Percentiles rank a stretch among this genome's conserved stretches.
These are phyloP conservation scores for Yarrowia sp. DNA, from an alignment of 805 yeast genomes.

Conservation along the genomic window DNA sequence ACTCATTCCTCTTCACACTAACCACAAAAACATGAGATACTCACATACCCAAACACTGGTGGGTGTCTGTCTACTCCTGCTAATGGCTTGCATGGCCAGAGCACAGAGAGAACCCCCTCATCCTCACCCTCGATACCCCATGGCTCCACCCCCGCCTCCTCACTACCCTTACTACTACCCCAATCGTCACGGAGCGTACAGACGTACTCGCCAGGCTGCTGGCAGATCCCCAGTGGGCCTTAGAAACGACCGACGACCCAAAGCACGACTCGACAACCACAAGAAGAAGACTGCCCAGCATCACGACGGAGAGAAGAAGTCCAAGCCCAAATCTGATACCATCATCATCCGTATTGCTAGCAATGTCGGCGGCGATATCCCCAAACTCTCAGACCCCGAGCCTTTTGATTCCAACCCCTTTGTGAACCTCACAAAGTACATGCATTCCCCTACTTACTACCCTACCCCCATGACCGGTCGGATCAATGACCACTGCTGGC, in stretches of 20 bases:
- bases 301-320: not conserved
- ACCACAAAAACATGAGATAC: slow-evolving; percentile 18
- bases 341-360: slow-evolving; percentile 13
- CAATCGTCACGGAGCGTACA: slow-evolving; percentile 25
- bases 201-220: slow-evolving; percentile 9
- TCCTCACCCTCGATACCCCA: slow-evolving; percentile 9
- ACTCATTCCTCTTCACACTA: not conserved
- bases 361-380: slow-evolving; percentile 6
- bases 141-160: slow-evolving; percentile 8
- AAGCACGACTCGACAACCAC: slow-evolving; percentile 17
- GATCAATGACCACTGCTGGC: slow-evolving; percentile 47
- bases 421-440: slow-evolving; percentile 10
- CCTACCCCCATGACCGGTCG: slow-evolving; percentile 31
- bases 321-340: slow-evolving; percentile 13
- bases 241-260: slow-evolving; percentile 5
- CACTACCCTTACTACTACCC: slow-evolving; percentile 23
- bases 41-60: slow-evolving; percentile 2
- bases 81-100: not conserved
- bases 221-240: not conserved
- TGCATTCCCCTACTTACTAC: slow-evolving; percentile 22
- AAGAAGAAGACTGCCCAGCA: slow-evolving; percentile 1
- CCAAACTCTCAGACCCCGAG: slow-evolving; percentile 21
- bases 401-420: slow-evolving; percentile 20
- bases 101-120: slow-evolving; percentile 8
- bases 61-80: slow-evolving; percentile 4